Evolutionary conservation across 2,329 filamentous ascomycete species (phyloP).

Genomic region (Zymoseptoria passerinii): DNA sequence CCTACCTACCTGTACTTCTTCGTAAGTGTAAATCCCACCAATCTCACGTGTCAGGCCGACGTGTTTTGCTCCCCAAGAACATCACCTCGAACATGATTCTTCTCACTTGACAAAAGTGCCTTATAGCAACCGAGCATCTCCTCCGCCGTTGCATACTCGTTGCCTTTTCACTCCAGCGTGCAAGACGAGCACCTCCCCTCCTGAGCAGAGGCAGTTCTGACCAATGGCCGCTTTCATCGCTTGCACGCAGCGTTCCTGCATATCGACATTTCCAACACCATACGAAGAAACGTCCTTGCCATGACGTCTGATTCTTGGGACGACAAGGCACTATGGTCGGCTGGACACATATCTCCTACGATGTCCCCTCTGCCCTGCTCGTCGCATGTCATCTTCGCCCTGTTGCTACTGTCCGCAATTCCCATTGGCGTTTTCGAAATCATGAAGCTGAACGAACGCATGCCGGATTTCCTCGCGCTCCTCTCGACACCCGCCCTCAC

Average conservation of each 20-base stretch:
- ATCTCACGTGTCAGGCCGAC: no score
- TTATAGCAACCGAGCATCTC: background rate
- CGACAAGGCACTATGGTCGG: background rate
- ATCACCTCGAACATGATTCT: no score
- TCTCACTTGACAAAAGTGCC: no score
- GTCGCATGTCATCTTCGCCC: slow-evolving; percentile 12
- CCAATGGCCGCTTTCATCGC: background rate
- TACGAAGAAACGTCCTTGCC: background rate
- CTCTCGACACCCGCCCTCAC: background rate
- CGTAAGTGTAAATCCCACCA: no score
- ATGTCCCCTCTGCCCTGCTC: background rate
- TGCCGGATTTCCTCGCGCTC: slow-evolving; percentile 16
- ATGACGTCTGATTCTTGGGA: background rate
- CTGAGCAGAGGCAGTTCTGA: background rate
- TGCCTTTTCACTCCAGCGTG: background rate
- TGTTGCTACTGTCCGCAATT: slow-evolving; percentile 20
- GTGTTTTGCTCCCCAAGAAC: no score
- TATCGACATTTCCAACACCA: background rate
- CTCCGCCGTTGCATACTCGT: background rate
- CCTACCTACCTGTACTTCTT: no score
- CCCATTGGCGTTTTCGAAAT: slow-evolving; percentile 21
- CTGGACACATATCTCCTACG: background rate
- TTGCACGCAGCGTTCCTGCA: background rate
- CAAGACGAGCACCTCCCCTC: background rate
- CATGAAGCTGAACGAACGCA: slow-evolving; percentile 23